Evolutionary conservation across 495 filamentous ascomycete genomes (phyloP).

Genomic region (Neurospora sp.): DNA sequence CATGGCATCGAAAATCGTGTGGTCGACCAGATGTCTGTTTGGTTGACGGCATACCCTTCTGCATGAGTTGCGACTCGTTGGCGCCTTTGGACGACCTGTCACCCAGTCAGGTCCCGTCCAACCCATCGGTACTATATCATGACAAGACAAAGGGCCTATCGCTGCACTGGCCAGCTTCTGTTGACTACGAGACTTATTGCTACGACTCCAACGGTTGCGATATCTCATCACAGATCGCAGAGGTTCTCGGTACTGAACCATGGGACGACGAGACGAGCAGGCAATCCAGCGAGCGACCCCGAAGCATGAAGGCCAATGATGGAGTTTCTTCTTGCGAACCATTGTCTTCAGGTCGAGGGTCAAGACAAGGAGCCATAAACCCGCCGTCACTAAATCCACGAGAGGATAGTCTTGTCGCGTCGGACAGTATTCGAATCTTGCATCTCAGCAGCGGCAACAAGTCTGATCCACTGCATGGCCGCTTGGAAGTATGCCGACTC

Average conservation of each 20-base stretch:
- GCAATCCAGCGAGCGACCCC: neutral
- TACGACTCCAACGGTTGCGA: neutral
- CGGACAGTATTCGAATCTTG: conserved; percentile 11
- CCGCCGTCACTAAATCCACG: too few species aligned
- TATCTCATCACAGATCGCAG: neutral
- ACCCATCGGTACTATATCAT: conserved; percentile 4
- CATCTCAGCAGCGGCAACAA: conserved; percentile 9
- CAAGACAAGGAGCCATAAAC: too few species aligned
- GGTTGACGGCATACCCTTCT: conserved; percentile 5
- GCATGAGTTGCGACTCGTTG: conserved; percentile 15
- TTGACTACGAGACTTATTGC: neutral
- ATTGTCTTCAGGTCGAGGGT: neutral
- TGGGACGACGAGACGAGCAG: neutral
- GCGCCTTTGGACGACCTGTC: conserved; percentile 6
- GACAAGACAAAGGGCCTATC: neutral
- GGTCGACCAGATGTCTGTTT: conserved; percentile 9
- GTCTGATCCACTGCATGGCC: conserved; percentile 9
- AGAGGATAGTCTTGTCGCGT: too few species aligned
- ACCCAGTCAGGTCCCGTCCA: conserved; percentile 4
- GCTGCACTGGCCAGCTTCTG: neutral
- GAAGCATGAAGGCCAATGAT: neutral
- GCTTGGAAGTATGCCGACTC: conserved; percentile 4
- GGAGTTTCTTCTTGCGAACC: neutral
- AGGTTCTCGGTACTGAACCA: neutral
- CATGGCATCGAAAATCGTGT: conserved; percentile 10